Percentiles rank a stretch among this genome's conserved stretches.
These are phyloP conservation scores for Globisporangium alternatum DNA, from an alignment of 352 stramenopile species.

Conservation along the genomic window DNA sequence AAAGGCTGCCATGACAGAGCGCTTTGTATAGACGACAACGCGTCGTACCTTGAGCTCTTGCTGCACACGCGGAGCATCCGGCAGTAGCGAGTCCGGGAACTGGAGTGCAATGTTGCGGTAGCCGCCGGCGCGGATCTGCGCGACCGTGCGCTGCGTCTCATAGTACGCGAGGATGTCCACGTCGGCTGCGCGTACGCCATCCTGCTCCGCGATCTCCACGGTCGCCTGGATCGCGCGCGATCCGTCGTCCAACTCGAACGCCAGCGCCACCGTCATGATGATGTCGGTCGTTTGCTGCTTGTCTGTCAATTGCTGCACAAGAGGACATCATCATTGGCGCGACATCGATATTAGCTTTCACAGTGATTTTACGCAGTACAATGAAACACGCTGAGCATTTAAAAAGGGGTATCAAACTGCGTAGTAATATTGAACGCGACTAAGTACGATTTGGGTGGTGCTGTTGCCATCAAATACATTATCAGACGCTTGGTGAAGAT, in stretches of 20 bases:
- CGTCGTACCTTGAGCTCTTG: conserved; percentile 46
- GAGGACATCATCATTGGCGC: conserved; percentile 1
- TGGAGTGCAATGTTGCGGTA: conserved; percentile 90
- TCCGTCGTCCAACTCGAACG: conserved; percentile 82
- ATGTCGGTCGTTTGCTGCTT: not conserved
- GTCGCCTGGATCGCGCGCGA: conserved; percentile 71
- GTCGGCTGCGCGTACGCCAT: conserved; percentile 45
- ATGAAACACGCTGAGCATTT: not conserved
- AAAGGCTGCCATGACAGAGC: not conserved
- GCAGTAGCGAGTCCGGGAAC: conserved; percentile 93
- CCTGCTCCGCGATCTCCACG: conserved; percentile 48
- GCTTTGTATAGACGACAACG: not conserved
- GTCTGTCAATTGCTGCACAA: not conserved
- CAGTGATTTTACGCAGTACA: not conserved
- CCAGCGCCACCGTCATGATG: conserved; percentile 65
- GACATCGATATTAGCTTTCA: not conserved
- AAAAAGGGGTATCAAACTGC: not conserved
- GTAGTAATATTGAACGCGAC: not conserved
- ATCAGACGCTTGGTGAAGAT: not conserved
- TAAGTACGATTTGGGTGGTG: conserved; percentile 12
- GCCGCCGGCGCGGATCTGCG: conserved; percentile 51
- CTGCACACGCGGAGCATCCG: conserved; percentile 87
- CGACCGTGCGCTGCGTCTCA: conserved; percentile 56
- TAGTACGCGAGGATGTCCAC: conserved; percentile 56
- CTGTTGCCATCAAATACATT: not conserved